phyloP scores from a whole-genome alignment of 345 rosid species.

The Hevea brasiliensis region DNA sequence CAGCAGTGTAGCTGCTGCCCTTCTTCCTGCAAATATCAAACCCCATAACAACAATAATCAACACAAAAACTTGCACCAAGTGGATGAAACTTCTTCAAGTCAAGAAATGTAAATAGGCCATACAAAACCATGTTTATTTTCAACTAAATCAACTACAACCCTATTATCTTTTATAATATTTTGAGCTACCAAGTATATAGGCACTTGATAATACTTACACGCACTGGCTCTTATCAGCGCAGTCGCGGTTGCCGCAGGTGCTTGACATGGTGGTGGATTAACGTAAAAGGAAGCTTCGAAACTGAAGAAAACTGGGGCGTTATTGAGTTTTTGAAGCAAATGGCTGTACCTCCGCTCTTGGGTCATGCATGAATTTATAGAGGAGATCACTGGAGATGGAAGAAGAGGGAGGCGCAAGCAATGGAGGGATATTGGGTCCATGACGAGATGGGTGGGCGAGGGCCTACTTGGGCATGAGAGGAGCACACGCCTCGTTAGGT shows the following conservation, averaged over 20 bases:
- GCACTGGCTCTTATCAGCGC: conserved; percentile 78
- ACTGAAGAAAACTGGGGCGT: too few species aligned
- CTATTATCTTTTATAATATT: too few species aligned
- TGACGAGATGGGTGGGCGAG: too few species aligned
- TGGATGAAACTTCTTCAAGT: too few species aligned
- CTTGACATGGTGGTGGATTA: conserved; percentile 58
- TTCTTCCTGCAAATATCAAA: conserved; percentile 56
- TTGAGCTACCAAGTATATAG: too few species aligned
- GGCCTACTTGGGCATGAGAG: conserved; percentile 45
- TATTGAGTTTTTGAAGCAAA: conserved; percentile 1
- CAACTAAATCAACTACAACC: too few species aligned
- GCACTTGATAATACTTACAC: conserved; percentile 37
- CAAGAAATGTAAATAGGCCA: too few species aligned
- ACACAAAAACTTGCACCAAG: too few species aligned
- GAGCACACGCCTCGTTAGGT: conserved; percentile 47
- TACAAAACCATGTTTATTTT: too few species aligned
- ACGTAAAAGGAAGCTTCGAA: background rate
- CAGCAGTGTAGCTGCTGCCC: conserved; percentile 57
- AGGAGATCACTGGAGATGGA: too few species aligned
- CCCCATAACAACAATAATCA: background rate
- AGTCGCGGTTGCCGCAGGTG: conserved; percentile 76
- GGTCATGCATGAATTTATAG: conserved; percentile 45
- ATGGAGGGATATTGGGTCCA: background rate
- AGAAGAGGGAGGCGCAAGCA: too few species aligned
- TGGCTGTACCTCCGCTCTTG: conserved; percentile 16